Evolutionary conservation across 371 early-diverging fungal species (phyloP), one percentile per base, ranked within the genome.

Genomic region (Apophysomyces trapeziformis): DNA sequence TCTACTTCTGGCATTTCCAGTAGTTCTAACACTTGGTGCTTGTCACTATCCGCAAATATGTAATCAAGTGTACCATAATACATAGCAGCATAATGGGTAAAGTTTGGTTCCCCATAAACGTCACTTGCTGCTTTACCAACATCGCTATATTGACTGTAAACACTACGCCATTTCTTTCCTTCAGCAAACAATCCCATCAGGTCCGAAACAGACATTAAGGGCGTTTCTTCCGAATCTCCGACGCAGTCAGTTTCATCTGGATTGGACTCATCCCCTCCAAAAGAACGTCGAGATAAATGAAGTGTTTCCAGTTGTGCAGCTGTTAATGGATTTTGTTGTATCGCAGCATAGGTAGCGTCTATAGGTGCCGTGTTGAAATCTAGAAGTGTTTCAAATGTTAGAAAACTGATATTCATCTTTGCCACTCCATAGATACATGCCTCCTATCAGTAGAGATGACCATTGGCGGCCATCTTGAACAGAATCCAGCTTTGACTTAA

Each of bases 21-120:
- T 0, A 77, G 32, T 21, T 67, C 74, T 5, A 61, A 38, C 37
- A 72, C 38, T 4, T 61, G 59, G 0, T 60, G 16, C n/a, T 70
- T 66, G 21, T 68, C 58, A 5, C 68, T 68, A 35, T 67, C 61
- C 11, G 80, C 39, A 66, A 84, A 80, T 12, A 87, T 72, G 50
- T 87, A 87, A 46, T 87, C 88, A 7, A 87, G 65, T 8, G 82
- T 79, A 12, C 83, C 85, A 68, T 80, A 82, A 67, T 81, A 87
- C 46, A 70, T 77, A 12, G 67, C 72, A 4, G 85, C 73, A 65
- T 82, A 86, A 61, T 86, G 82, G 8, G 85, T 85, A 54, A 77
- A 85, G 8, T 72, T 72, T 0, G 88, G 88, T 63, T 87, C 88
- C 0, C 84, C 84, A 58, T 68, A 66, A 2, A 13, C 13, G 7